phyloP scores from a whole-genome alignment of 73 alveolate species.

The Paraurostyla sp. region DNA sequence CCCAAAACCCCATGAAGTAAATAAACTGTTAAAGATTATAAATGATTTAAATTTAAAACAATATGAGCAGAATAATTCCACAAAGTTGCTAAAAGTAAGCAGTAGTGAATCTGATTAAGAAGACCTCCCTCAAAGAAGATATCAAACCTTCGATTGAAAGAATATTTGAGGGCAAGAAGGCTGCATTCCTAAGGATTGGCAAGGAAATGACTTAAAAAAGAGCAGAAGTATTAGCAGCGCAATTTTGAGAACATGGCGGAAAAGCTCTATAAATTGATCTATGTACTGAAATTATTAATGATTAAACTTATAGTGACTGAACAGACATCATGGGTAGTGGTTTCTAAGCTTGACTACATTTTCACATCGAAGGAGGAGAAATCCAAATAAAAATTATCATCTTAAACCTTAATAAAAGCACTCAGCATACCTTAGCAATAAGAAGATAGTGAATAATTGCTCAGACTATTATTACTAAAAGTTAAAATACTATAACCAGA shows the following conservation, averaged over 20 bases:
- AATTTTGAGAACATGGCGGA: constrained; percentile 47
- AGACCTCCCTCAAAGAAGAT: not conserved
- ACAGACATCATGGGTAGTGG: not conserved
- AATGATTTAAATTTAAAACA: too few species aligned
- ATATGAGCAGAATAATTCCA: constrained; percentile 7
- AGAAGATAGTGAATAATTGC: not conserved
- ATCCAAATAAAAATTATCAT: not conserved
- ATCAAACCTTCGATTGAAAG: not conserved
- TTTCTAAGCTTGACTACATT: constrained; percentile 14
- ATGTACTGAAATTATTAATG: not conserved
- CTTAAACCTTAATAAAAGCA: not conserved
- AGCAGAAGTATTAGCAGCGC: not conserved
- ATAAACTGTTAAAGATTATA: too few species aligned
- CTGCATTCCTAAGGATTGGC: constrained; percentile 2
- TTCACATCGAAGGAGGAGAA: constrained; percentile 35
- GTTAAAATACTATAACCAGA: constrained; percentile 25
- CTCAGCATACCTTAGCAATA: not conserved
- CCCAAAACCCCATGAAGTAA: too few species aligned
- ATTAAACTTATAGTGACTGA: not conserved
- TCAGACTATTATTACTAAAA: not conserved
- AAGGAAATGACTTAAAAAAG: constrained; percentile 19
- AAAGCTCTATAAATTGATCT: not conserved
- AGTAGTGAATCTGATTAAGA: not conserved
- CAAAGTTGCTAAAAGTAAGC: not conserved
- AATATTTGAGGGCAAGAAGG: constrained; percentile 12